These are phyloP conservation scores for Pelargonium cotyledonis DNA, from an alignment of 441 rosid genomes.

Conservation along the genomic window DNA sequence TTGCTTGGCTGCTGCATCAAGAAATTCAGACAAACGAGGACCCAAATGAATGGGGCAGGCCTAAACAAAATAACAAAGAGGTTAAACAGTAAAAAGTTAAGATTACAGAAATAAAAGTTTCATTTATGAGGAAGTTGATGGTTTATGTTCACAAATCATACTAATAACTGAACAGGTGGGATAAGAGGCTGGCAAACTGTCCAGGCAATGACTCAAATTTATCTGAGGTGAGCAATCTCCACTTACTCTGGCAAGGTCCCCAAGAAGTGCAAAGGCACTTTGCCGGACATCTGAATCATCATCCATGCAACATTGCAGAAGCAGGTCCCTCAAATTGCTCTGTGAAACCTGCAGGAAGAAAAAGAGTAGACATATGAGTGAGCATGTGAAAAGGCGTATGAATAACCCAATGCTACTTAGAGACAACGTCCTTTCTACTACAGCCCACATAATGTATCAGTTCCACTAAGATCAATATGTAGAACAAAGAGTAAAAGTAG, in stretches of 20 bases:
- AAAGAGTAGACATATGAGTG: not conserved
- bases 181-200: not conserved
- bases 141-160: constrained; percentile 11
- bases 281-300: constrained; percentile 86
- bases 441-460: not conserved
- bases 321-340: constrained; percentile 77
- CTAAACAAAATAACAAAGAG: constrained; percentile 31
- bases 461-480: not conserved
- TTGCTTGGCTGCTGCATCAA: constrained; percentile 82
- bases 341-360: constrained; percentile 53
- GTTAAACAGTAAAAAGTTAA: not conserved
- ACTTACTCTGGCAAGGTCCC: constrained; percentile 93
- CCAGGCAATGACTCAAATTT: constrained; percentile 2
- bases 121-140: not conserved
- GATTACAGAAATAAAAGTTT: constrained; percentile 13
- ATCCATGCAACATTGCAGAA: constrained; percentile 89
- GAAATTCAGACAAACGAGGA: constrained; percentile 66
- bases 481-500: not conserved
- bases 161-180: not conserved
- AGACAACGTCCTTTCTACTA: not conserved
- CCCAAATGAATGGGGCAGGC: constrained; percentile 74
- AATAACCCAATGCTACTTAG: not conserved
- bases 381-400: not conserved
- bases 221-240: constrained; percentile 3
- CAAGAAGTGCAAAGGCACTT: constrained; percentile 97